A percentile compares a stretch with the other conserved stretches of the same genome.
Conservation (phyloP, 2,329 filamentous ascomycete species). For the Diaporthe capsici region DNA sequence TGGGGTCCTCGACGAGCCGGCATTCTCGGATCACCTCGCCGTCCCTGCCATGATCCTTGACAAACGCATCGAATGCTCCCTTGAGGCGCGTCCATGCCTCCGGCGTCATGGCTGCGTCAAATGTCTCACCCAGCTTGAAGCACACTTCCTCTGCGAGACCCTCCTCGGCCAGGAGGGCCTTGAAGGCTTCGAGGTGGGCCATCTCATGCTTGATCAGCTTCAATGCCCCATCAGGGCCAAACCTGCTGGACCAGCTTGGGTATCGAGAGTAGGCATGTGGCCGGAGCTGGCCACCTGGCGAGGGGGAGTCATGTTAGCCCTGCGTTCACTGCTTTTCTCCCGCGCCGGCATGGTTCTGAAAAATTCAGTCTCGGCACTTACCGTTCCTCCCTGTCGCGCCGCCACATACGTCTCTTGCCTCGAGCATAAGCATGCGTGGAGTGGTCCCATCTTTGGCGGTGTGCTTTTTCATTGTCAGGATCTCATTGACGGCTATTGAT, state of each 20-base stretch:
- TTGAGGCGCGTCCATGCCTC: conserved; percentile 49
- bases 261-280: conserved; percentile 51
- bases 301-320: neutral
- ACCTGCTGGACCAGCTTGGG: conserved; percentile 46
- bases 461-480: conserved; percentile 38
- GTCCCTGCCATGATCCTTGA: conserved; percentile 47
- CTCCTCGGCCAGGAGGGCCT: conserved; percentile 37
- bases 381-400: conserved; percentile 46
- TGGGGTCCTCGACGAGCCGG: conserved; percentile 43
- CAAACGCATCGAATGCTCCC: conserved; percentile 47
- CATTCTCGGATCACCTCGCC: conserved; percentile 48
- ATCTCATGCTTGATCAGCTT: conserved; percentile 49
- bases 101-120: conserved; percentile 51
- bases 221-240: conserved; percentile 48
- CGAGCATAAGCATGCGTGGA: conserved; percentile 42
- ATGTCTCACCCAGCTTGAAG: conserved; percentile 50
- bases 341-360: too few relatives aligned
- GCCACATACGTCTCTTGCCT: conserved; percentile 43
- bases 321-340: neutral
- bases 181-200: conserved; percentile 47
- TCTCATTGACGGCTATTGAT: neutral
- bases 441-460: conserved; percentile 38
- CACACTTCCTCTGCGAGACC: conserved; percentile 49
- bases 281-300: conserved; percentile 43
- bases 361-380: conserved; percentile 38